These are phyloP conservation scores for Fusarium oxysporum DNA, from an alignment of 2,329 filamentous ascomycete genomes.

Conservation along the genomic window DNA sequence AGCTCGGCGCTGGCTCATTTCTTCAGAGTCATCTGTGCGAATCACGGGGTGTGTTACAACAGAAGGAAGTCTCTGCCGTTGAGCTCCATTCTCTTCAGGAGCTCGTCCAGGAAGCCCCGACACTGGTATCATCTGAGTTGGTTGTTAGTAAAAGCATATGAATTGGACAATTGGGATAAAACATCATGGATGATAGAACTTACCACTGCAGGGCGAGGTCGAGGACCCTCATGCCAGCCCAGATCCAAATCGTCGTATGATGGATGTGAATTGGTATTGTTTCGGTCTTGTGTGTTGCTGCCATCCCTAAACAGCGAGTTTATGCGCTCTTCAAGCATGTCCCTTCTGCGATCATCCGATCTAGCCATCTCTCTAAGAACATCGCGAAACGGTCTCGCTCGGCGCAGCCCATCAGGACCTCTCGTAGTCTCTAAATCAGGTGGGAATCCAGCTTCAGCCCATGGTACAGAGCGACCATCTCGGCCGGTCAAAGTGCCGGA, in stretches of 20 bases:
- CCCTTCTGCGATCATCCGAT: constrained; percentile 40
- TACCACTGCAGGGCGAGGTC: constrained; percentile 40
- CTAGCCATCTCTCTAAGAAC: constrained; percentile 44
- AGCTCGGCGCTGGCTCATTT: constrained; percentile 1
- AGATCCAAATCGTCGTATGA: constrained; percentile 32
- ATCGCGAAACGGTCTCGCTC: constrained; percentile 40
- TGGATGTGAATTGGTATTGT: constrained; percentile 2
- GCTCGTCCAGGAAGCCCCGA: neutral
- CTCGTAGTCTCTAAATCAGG: constrained; percentile 26
- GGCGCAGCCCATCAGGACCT: constrained; percentile 14
- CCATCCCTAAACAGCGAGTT: constrained; percentile 40
- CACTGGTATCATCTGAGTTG: constrained; percentile 16
- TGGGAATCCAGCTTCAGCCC: constrained; percentile 33
- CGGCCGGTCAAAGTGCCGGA: constrained; percentile 3
- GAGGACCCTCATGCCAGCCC: constrained; percentile 43
- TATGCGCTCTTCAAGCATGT: constrained; percentile 46
- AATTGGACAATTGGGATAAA: neutral
- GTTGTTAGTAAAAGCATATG: constrained; percentile 2
- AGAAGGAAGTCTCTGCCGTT: neutral
- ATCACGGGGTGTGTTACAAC: constrained; percentile 5
- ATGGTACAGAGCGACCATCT: constrained; percentile 37
- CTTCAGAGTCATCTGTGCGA: neutral
- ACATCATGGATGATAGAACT: constrained; percentile 9
- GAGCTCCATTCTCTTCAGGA: neutral
- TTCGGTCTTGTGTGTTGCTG: constrained; percentile 26